phyloP scores from a whole-genome alignment of 495 filamentous ascomycete species.

The Annulohypoxylon maeteangense region DNA sequence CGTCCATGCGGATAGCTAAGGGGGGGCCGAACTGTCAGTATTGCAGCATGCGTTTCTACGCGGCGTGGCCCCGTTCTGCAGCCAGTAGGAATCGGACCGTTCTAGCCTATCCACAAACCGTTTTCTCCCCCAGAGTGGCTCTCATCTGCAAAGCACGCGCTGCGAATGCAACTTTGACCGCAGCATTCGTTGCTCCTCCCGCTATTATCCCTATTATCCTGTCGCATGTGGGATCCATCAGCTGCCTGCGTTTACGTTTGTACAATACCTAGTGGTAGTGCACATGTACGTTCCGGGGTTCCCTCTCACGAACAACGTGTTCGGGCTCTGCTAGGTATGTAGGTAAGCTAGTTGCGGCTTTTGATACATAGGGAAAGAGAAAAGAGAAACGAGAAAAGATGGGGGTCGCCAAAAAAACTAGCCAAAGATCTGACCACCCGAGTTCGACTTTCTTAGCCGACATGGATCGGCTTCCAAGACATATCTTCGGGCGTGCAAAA shows the following conservation, averaged over 20 bases:
- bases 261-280: too few species aligned
- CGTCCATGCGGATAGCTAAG: constrained; percentile 27
- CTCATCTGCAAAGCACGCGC: constrained; percentile 42
- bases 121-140: constrained; percentile 42
- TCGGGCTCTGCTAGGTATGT: constrained; percentile 24
- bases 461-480: constrained; percentile 43
- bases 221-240: constrained; percentile 41
- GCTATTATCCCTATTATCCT: constrained; percentile 27
- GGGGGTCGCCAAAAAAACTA: constrained; percentile 15
- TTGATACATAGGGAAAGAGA: too few species aligned
- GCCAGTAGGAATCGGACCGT: constrained; percentile 46
- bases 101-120: constrained; percentile 41
- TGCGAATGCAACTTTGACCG: constrained; percentile 40
- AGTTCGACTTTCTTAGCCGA: constrained; percentile 33
- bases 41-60: constrained; percentile 37
- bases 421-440: constrained; percentile 40
- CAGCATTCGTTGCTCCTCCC: constrained; percentile 27
- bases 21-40: constrained; percentile 37
- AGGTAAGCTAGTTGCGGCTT: constrained; percentile 26
- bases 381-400: too few species aligned
- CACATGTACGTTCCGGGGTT: constrained; percentile 28
- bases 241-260: constrained; percentile 24
- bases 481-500: constrained; percentile 22
- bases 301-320: constrained; percentile 34
- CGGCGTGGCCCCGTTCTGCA: constrained; percentile 30